These are phyloP conservation scores for Mycena kentingensis DNA, from an alignment of 768 basidiomycete species.

Conservation along the genomic window DNA sequence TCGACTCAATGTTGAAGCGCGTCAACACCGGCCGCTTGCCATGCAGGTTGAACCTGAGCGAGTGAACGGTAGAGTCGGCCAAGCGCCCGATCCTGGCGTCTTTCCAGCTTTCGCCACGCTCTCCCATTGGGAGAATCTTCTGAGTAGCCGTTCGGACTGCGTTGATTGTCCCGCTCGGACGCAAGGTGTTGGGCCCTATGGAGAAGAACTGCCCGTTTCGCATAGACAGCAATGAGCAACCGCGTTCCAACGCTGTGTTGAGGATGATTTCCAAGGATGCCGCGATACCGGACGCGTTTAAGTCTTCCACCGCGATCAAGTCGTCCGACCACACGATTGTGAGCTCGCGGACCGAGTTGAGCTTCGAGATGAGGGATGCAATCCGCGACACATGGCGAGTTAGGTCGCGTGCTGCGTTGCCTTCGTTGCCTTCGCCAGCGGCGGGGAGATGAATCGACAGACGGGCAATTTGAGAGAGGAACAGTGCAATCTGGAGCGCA, in stretches of 20 bases:
- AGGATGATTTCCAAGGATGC: conserved; percentile 10
- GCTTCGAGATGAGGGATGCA: conserved; percentile 6
- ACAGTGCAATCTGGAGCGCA: conserved; percentile 18
- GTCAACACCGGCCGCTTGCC: conserved; percentile 4
- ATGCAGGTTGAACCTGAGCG: conserved; percentile 13
- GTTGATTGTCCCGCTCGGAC: conserved; percentile 4
- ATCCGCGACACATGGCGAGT: conserved; percentile 13
- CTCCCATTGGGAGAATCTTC: background rate
- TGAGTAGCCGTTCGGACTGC: conserved; percentile 10
- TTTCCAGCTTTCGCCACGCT: background rate
- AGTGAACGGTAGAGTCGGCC: background rate
- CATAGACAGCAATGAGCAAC: conserved; percentile 16
- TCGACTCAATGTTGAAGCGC: conserved; percentile 15
- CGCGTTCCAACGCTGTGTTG: conserved; percentile 14
- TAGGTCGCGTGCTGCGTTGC: too few species aligned
- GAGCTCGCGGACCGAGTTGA: conserved; percentile 11
- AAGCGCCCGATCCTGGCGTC: background rate
- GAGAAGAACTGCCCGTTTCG: conserved; percentile 15
- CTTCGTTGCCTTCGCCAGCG: too few species aligned
- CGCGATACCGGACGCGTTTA: background rate
- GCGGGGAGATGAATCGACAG: conserved; percentile 7
- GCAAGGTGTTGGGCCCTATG: background rate
- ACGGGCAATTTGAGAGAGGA: conserved; percentile 5
- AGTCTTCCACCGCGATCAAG: background rate
- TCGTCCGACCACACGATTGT: conserved; percentile 6